Evolutionary conservation across 257 asterid genomes (phyloP).

Genomic region (Solanum sejunctum): DNA sequence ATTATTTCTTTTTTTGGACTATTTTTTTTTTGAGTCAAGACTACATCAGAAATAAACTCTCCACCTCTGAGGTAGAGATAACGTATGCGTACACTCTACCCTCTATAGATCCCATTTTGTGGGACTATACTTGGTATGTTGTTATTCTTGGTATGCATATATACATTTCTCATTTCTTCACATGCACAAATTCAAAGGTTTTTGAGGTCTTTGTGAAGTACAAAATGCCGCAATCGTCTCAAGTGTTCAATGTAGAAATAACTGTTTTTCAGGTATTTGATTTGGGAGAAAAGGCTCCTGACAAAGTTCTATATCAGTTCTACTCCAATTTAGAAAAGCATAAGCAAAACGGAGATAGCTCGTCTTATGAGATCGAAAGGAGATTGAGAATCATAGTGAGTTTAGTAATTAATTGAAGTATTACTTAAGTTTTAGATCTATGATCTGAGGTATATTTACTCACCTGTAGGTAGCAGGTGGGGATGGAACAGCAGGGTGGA

Average conservation of each 20-base stretch:
- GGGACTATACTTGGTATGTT: background rate
- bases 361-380: constrained; percentile 37
- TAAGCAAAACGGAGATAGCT: constrained; percentile 48
- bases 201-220: background rate
- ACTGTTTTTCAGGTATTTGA: constrained; percentile 58
- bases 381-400: constrained; percentile 73
- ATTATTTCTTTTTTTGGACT: background rate
- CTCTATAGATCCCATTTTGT: background rate
- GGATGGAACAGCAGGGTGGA: constrained; percentile 99
- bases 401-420: background rate
- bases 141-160: background rate
- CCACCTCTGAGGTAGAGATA: background rate
- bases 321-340: constrained; percentile 52
- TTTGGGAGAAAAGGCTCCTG: constrained; percentile 75
- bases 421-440: background rate
- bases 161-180: background rate
- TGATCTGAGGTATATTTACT: background rate
- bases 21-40: background rate
- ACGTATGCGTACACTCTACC: background rate
- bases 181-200: background rate
- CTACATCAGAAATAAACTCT: background rate
- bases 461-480: constrained; percentile 84
- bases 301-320: constrained; percentile 39
- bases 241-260: background rate
- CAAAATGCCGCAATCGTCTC: background rate